Base-by-base conservation (phyloP, 768 basidiomycete genomes). In the Mycena chlorophos region DNA sequence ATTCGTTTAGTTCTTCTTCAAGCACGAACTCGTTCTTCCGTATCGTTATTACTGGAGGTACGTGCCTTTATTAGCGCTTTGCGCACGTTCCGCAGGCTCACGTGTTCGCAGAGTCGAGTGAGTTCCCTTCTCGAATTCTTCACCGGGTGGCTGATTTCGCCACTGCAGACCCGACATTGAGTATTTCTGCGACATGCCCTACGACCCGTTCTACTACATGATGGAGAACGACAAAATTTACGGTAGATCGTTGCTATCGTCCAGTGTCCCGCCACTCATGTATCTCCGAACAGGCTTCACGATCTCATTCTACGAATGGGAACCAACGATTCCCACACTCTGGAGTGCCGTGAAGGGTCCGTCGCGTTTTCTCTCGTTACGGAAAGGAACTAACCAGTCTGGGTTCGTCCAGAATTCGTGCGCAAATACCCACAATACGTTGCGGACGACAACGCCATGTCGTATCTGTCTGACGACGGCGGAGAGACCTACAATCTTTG, bases 21-120 rank as follows among this genome's bases (percentile, higher is more conserved):
- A 79, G 29, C 89, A 93, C 61, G 75, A 80, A 4, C 70, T 91
- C 2, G 71, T 92, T 30, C 76, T 83, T 60, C 73, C 81, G 31
- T 91, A 86, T 69, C 81, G 85, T 28, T 93, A 85, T 73, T 91
- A 93, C 69, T 92, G 89, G 89, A 75, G 85, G 12, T 52, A 29
- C n/a, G 57, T 73, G 16, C 74, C 73, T 0, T 66, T n/a, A 77
- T 0, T 23, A 12, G 30, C 23, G 8, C 26, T 17, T 20, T 45
- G 19, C 56, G 39, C 4, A 6, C 27, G 29, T 4, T 16, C 12
- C 23, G 12, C 39, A 5, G 16, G 37, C 31, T 26, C 27, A 19
- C 49, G 19, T 17, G 34, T 50, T 58, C 20, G 22, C 51, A 57
- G 74, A 25, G 68, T 74, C 48, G 74, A 75, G 72, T 82, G 78